Evolutionary conservation across 2,329 filamentous ascomycete genomes (phyloP), one percentile per base, ranked within the genome.

Genomic region (Pseudocercospora fuligena): DNA sequence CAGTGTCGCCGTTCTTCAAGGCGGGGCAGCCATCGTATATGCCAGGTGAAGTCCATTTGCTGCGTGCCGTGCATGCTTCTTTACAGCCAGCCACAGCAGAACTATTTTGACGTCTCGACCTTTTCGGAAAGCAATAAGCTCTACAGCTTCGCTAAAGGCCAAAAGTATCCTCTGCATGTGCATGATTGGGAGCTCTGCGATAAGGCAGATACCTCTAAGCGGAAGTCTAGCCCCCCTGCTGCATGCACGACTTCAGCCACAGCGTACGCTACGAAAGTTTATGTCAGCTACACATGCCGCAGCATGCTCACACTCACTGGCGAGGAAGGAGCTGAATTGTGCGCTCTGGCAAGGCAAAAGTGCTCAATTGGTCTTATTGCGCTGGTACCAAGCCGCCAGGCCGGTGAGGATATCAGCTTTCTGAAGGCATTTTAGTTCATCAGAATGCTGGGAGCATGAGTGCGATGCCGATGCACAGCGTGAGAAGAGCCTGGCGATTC

Each of bases 241-340:
- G n/a, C 47, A 51, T 54, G 25, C 25, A 25, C 7, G 12, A n/a
- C 25, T n/a, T 54, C 51, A 54, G 51, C 51, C 51, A 54, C 51
- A 54, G 21, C 51, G 51, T 54, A 7, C 51, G 51, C 51, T 54
- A 54, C 25, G 51, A 54, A 54, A 54, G 51, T 54, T n/a, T 25
- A 54, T 54, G 16, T 54, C 21, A 54, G 51, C 51, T 54, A n/a
- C n/a, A 54, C 23, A 16, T 51, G 23, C 47, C 47, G 47, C 36
- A 40, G 3, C 14, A 40, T 40, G 3, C 36, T 16, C 36, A 40
- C 36, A 5, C 36, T 16, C 36, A 40, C 36, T 40, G 36, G 1
- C n/a, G 36, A 40, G 36, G 16, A 40, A 14, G 16, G 11, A 5
- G 36, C 33, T 12, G 33, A 8, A 14, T 3, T 36, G 12, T 14